Evolutionary conservation across 2,329 filamentous ascomycete species (phyloP).

Genomic region (Moelleriella libera): DNA sequence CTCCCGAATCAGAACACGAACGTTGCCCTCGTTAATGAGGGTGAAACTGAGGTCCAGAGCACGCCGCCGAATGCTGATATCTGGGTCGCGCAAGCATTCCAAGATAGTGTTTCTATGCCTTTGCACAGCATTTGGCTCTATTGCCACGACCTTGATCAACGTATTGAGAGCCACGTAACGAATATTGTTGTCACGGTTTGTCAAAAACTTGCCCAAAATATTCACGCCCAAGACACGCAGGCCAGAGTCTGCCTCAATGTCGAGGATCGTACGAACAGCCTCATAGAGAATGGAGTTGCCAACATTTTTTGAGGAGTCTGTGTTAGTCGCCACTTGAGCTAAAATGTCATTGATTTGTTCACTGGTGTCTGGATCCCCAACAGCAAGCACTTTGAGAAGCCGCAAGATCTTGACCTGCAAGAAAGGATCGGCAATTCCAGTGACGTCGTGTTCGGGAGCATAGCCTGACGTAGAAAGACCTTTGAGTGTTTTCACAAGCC

Average conservation of each 20-base stretch:
- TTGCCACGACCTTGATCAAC: conserved; percentile 91
- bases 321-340: conserved; percentile 94
- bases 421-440: conserved; percentile 95
- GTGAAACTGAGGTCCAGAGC: conserved; percentile 98
- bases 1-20: conserved; percentile 84
- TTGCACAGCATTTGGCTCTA: conserved; percentile 95
- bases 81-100: conserved; percentile 88
- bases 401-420: conserved; percentile 92
- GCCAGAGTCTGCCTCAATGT: conserved; percentile 95
- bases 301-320: conserved; percentile 94
- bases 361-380: conserved; percentile 75
- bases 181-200: conserved; percentile 99
- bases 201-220: conserved; percentile 92
- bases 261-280: conserved; percentile 88
- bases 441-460: conserved; percentile 94
- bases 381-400: conserved; percentile 70
- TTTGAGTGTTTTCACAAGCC: conserved; percentile 81
- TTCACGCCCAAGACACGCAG: conserved; percentile 91
- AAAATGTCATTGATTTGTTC: conserved; percentile 98
- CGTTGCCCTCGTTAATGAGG: conserved; percentile 91
- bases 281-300: conserved; percentile 98
- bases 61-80: conserved; percentile 91
- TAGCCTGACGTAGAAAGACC: conserved; percentile 89
- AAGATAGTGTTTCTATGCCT: conserved; percentile 94
- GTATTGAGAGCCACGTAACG: conserved; percentile 96